Evolutionary conservation across 2,329 filamentous ascomycete species (phyloP).

Genomic region (Thermochaetoides dissita): DNA sequence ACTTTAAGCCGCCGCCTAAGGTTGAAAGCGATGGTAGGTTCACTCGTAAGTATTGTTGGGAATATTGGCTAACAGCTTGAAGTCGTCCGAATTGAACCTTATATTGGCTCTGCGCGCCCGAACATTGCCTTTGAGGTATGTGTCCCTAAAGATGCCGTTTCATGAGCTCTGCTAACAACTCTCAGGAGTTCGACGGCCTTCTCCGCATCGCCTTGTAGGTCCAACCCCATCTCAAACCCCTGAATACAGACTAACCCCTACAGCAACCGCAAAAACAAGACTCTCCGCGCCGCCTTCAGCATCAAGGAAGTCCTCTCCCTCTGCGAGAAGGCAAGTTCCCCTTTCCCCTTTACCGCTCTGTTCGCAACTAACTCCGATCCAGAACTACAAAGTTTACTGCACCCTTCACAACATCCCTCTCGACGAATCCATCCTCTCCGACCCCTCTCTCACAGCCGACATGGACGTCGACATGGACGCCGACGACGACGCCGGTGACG

Average conservation of each 20-base stretch:
- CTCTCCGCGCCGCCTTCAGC: constrained; percentile 66
- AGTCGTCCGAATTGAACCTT: constrained; percentile 17
- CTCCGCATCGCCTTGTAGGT: constrained; percentile 59
- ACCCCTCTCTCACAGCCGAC: constrained; percentile 21
- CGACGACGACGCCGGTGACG: constrained; percentile 26
- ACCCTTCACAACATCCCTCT: constrained; percentile 69
- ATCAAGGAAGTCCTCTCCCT: constrained; percentile 69
- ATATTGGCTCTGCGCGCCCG: constrained; percentile 60
- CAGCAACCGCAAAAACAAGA: constrained; percentile 69
- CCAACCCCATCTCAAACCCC: constrained; percentile 9
- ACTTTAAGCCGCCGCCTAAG: constrained; percentile 87
- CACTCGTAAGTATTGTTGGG: no score
- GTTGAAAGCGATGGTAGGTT: constrained; percentile 78
- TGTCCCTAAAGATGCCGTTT: background rate
- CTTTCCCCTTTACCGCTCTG: background rate
- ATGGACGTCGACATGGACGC: constrained; percentile 19
- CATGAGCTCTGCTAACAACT: background rate
- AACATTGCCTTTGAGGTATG: constrained; percentile 60
- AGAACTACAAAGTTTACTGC: constrained; percentile 83
- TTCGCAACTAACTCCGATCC: constrained; percentile 1
- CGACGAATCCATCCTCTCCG: constrained; percentile 49
- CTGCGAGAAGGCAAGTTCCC: constrained; percentile 42
- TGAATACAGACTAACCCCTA: constrained; percentile 15
- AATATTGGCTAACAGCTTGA: constrained; percentile 3
- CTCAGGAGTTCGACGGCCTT: constrained; percentile 83